Evolutionary conservation across 805 yeast genomes (phyloP).

Genomic region (Yamadazyma sp.): DNA sequence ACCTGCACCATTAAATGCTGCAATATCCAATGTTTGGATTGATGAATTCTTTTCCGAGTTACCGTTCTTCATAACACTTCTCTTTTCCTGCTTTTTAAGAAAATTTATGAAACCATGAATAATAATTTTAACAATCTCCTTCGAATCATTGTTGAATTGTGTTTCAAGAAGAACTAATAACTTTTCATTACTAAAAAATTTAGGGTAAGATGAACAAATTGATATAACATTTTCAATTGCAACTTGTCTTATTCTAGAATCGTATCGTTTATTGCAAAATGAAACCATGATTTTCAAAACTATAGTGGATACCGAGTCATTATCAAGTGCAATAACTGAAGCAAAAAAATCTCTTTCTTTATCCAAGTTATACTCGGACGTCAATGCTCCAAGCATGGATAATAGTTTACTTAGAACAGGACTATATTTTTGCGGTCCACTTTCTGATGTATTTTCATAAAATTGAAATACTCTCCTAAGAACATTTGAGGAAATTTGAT

Average conservation of each 20-base stretch:
- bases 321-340: constrained; percentile 40
- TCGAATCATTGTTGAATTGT: background rate
- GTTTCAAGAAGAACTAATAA: background rate
- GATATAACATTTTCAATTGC: constrained; percentile 58
- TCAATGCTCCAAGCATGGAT: constrained; percentile 67
- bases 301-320: constrained; percentile 56
- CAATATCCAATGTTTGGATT: constrained; percentile 37
- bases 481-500: constrained; percentile 23
- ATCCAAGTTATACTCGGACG: constrained; percentile 65
- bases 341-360: constrained; percentile 27
- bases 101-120: constrained; percentile 58
- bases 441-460: constrained; percentile 19
- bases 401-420: constrained; percentile 54
- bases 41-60: constrained; percentile 26
- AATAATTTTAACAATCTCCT: constrained; percentile 47
- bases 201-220: constrained; percentile 62
- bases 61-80: constrained; percentile 39
- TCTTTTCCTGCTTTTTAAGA: constrained; percentile 53
- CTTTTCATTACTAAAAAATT: constrained; percentile 40
- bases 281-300: constrained; percentile 56
- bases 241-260: constrained; percentile 38
- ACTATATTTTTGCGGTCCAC: constrained; percentile 26
- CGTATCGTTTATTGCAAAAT: constrained; percentile 42
- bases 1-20: constrained; percentile 52
- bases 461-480: background rate